Percentiles rank a stretch among this genome's conserved stretches.
Evolutionary conservation across 176 grass and related monocot species (phyloP).

Genomic region (Zoysia japonica): DNA sequence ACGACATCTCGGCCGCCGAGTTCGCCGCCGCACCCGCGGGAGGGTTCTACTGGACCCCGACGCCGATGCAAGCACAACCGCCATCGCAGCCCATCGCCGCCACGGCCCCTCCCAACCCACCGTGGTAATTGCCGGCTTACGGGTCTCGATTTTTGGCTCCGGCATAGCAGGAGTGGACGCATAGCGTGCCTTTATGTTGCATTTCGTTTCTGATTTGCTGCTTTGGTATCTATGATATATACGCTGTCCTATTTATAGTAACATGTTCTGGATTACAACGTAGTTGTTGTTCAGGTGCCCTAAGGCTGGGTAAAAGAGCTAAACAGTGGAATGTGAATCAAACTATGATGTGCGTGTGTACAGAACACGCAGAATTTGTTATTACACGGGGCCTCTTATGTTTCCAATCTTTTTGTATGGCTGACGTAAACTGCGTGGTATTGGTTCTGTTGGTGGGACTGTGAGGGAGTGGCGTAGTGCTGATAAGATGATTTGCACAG

Average conservation of each 20-base stretch:
- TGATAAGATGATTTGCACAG: neutral
- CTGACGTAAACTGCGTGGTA: neutral
- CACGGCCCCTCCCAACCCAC: neutral
- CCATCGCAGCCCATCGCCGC: neutral
- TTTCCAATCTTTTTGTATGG: neutral
- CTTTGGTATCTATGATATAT: neutral
- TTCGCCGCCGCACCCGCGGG: slow-evolving; percentile 33
- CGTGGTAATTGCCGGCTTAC: slow-evolving; percentile 13
- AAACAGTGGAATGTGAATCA: neutral
- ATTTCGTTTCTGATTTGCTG: slow-evolving; percentile 19
- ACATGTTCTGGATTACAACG: neutral
- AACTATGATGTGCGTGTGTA: neutral
- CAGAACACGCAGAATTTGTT: slow-evolving; percentile 8
- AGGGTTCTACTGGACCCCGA: slow-evolving; percentile 57
- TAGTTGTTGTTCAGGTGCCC: neutral
- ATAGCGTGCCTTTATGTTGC: neutral
- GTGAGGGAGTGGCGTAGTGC: no score
- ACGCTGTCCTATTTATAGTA: neutral
- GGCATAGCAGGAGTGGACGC: no score
- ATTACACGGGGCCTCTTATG: neutral
- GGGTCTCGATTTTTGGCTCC: slow-evolving; percentile 7
- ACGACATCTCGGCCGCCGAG: slow-evolving; percentile 56
- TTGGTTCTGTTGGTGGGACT: neutral
- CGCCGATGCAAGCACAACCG: slow-evolving; percentile 29
- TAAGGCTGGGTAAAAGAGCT: neutral